Percentiles rank a stretch among this genome's conserved stretches.
Evolutionary conservation across 345 rosid genomes (phyloP).

Genomic region (Hibiscus syriacus): DNA sequence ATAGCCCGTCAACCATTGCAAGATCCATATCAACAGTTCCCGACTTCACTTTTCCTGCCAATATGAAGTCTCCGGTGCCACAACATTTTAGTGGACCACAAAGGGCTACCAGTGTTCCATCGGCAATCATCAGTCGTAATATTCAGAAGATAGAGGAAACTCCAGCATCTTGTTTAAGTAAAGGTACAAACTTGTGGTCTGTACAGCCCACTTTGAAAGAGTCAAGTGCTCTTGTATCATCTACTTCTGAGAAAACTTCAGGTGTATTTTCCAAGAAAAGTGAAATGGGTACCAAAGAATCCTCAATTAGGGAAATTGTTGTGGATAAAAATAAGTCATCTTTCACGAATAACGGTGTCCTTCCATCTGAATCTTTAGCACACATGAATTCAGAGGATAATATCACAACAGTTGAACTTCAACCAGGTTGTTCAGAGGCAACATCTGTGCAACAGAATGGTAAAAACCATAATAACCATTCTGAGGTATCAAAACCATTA

Average conservation of each 20-base stretch:
- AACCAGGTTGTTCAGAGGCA: slow-evolving; percentile 27
- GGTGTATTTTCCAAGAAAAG: slow-evolving; percentile 29
- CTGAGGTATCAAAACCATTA: slow-evolving; percentile 37
- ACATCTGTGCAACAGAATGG: slow-evolving; percentile 32
- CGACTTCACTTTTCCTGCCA: slow-evolving; percentile 55
- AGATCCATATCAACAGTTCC: slow-evolving; percentile 85
- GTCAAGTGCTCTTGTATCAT: slow-evolving; percentile 17
- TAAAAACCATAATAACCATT: slow-evolving; percentile 27
- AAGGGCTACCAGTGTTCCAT: slow-evolving; percentile 3
- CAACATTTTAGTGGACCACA: slow-evolving; percentile 17
- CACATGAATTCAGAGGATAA: slow-evolving; percentile 22
- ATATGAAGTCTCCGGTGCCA: slow-evolving; percentile 40
- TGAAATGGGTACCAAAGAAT: slow-evolving; percentile 28
- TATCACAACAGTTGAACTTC: slow-evolving; percentile 21
- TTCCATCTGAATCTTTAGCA: slow-evolving; percentile 20
- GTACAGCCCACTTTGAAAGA: slow-evolving; percentile 18
- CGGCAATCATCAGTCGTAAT: slow-evolving; percentile 24
- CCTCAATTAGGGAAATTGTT: slow-evolving; percentile 19
- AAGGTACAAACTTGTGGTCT: slow-evolving; percentile 34
- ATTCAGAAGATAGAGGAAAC: slow-evolving; percentile 28
- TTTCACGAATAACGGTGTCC: slow-evolving; percentile 16
- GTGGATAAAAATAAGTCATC: slow-evolving; percentile 23
- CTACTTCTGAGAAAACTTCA: slow-evolving; percentile 27
- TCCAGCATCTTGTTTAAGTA: slow-evolving; percentile 29
- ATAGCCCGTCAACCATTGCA: slow-evolving; percentile 51